Evolutionary conservation across 345 rosid species (phyloP), one percentile per base, ranked within the genome.

Genomic region (Chamaenerion angustifolium): DNA sequence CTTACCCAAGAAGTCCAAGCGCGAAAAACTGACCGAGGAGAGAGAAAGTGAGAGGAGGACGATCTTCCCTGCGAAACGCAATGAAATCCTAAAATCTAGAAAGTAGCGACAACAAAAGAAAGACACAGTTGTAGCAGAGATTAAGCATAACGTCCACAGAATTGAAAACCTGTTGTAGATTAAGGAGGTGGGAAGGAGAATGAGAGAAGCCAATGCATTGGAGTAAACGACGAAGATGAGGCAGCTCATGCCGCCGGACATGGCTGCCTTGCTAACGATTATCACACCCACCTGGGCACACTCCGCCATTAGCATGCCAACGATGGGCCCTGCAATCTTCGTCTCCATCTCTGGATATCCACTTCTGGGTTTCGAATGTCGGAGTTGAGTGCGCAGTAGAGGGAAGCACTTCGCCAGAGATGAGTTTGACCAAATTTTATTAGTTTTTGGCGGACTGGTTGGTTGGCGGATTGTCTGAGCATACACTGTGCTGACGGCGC

Each of bases 231-330:
- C 64, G 45, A 78, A 68, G 68, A 74, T 46, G 63, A 74, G 51
- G 59, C 45, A 70, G 69, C 68, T 54, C 76, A 79, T 74, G 48
- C 90, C 83, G 10, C 63, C 40, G 37, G 83, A 68, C 79, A 82
- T 76, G 70, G 60, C 81, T 14, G 64, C 66, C 65, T 76, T 74
- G 61, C 79, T 55, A 9, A 62, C 42, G 48, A 76, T 61, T 65
- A 82, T 72, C 10, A 76, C 60, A 35, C 83, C 83, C 43, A 70
- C 83, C 63, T 78, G 90, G 12, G 79, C 81, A 40, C 70, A 68
- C 67, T 78, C 79, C 31, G 77, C 85, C 67, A 76, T 56, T 41
- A 65, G 37, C 90, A 82, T 78, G 23, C 79, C 81, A n/a, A 42
- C 55, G 27, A 51, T 45, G 15, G 76, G 77, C 40, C 59, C 49